A percentile compares a stretch with the other conserved stretches of the same genome.
Evolutionary conservation across 495 filamentous ascomycete species (phyloP).

Genomic region (Tuber indicum): DNA sequence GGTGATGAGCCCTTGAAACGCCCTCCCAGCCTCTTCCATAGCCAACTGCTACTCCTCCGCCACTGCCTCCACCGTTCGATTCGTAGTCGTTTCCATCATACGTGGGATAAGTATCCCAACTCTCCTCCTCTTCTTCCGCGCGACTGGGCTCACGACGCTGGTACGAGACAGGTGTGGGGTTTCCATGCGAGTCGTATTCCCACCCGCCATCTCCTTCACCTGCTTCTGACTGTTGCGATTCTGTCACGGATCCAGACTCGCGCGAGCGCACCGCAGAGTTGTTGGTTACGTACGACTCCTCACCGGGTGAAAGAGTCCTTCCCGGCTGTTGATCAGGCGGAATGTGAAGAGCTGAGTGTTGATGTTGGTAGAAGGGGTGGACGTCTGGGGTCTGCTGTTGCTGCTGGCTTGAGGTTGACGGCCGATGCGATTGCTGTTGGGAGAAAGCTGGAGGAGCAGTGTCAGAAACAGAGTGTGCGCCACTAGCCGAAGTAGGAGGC

Average conservation of each 20-base stretch:
- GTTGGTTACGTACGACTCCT: constrained; percentile 33
- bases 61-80: constrained; percentile 24
- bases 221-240: constrained; percentile 48
- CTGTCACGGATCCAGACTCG: constrained; percentile 39
- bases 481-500: constrained; percentile 34
- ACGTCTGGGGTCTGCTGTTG: constrained; percentile 15
- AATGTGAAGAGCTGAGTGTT: constrained; percentile 37
- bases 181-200: constrained; percentile 49
- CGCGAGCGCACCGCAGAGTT: constrained; percentile 35
- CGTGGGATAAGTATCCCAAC: constrained; percentile 38
- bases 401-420: constrained; percentile 35
- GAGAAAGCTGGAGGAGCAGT: constrained; percentile 41
- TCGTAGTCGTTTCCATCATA: constrained; percentile 38
- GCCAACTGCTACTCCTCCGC: constrained; percentile 26
- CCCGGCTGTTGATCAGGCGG: constrained; percentile 26
- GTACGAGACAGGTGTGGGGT: constrained; percentile 46
- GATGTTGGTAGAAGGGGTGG: constrained; percentile 41
- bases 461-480: constrained; percentile 19
- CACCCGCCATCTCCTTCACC: constrained; percentile 52
- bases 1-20: constrained; percentile 73
- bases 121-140: constrained; percentile 29
- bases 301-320: constrained; percentile 27
- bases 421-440: constrained; percentile 37
- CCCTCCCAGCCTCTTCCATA: constrained; percentile 62
- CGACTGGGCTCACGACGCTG: constrained; percentile 31